Evolutionary conservation across 108 stramenopile species (phyloP), one percentile per base, ranked within the genome.

Genomic region (Skeletonema menzelii): DNA sequence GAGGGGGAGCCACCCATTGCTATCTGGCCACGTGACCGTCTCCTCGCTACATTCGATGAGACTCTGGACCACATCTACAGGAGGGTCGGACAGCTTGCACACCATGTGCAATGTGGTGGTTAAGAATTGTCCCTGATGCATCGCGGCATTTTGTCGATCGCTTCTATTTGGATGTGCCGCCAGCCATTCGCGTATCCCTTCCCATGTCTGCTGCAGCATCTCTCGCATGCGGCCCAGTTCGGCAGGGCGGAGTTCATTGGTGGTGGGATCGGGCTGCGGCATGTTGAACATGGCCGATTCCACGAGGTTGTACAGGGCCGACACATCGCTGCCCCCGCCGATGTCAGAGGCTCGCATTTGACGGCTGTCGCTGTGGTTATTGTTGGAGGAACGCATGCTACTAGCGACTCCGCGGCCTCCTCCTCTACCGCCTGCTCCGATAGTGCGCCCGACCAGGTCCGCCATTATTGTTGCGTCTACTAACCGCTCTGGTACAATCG

Each of bases 1-100:
- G 47, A 95, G 65, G 0, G 94, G 94, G 27, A 92, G 67, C 89
- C 91, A 91, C 0, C 87, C 87, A 67, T 89, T 85, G 37, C 47
- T 62, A 77, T 95, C 93, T 17, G 66, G 73, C 88, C 88, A 90
- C 12, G 59, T 59, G 4, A 56, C 86, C 32, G 76, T 78, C 56
- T 90, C 88, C 0, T 84, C 80, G 19, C 79, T 82, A 22, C 83
- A 78, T 20, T 79, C 76, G 0, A 90, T 73, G 26, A 93, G 71
- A 12, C 55, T 72, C 35, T 65, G 27, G 7, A 90, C 68, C 19
- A 89, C 57, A 68, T 93, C 92, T 15, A 69, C 62, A 0, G 92
- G 92, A 37, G 88, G 89, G 28, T 77, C 77, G 20, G 68, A 38
- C 26, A 89, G 49, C 60, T 89, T 87, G 69, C 89, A 93, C 30